Conservation (phyloP, 176 grass and related monocot genomes). For the Musa schizocarpa region DNA sequence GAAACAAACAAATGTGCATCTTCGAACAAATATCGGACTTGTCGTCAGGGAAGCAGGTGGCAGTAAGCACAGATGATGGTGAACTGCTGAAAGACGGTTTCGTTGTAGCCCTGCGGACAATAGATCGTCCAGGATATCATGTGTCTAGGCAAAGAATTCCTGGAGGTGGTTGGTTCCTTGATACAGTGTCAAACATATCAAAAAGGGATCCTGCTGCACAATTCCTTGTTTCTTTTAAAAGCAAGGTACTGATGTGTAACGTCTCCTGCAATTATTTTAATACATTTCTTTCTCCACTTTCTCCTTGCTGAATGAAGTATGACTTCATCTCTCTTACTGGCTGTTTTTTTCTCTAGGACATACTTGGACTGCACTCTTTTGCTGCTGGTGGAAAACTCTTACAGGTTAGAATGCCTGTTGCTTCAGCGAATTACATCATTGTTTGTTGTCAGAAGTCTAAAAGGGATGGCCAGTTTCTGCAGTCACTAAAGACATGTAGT, state of each 20-base stretch:
- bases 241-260: slow-evolving; percentile 39
- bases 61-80: slow-evolving; percentile 11
- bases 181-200: slow-evolving; percentile 70
- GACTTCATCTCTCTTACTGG: background rate
- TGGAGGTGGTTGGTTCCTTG: slow-evolving; percentile 84
- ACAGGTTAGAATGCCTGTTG: slow-evolving; percentile 39
- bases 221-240: slow-evolving; percentile 75
- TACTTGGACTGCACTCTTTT: slow-evolving; percentile 77
- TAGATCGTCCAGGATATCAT: slow-evolving; percentile 56
- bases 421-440: background rate
- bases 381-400: slow-evolving; percentile 84
- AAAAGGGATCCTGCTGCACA: slow-evolving; percentile 89
- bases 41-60: slow-evolving; percentile 35
- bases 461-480: background rate
- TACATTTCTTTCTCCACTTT: slow-evolving; percentile 10
- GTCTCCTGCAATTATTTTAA: slow-evolving; percentile 14
- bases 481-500: background rate
- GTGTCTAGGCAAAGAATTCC: slow-evolving; percentile 61
- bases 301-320: slow-evolving; percentile 9
- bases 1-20: slow-evolving; percentile 53
- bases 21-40: slow-evolving; percentile 62
- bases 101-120: slow-evolving; percentile 69
- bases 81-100: slow-evolving; percentile 76
- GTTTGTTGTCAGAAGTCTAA: background rate
- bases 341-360: slow-evolving; percentile 47